Conservation (phyloP, 2,329 filamentous ascomycete species). For the Akanthomyces muscarius region DNA sequence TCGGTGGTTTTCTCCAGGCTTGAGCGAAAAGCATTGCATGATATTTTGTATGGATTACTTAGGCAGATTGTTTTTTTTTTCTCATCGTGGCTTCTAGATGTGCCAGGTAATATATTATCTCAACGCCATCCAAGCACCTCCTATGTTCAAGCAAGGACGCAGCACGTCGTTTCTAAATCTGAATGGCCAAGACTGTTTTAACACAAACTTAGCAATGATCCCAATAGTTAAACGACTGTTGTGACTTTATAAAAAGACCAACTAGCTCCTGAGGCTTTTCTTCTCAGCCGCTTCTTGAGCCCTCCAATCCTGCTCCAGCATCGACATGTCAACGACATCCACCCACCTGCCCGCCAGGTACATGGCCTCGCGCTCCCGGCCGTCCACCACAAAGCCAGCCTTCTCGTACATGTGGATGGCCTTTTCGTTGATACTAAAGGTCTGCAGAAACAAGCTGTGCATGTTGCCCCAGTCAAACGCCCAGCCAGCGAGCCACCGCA, state of each 20-base stretch:
- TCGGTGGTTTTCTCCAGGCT: too few species aligned
- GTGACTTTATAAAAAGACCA: background rate
- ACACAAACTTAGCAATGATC: too few species aligned
- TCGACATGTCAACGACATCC: conserved; percentile 29
- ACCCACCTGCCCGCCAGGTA: conserved; percentile 37
- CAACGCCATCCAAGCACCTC: too few species aligned
- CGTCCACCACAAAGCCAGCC: conserved; percentile 41
- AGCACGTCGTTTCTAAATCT: too few species aligned
- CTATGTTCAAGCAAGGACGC: too few species aligned
- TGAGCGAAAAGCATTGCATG: too few species aligned
- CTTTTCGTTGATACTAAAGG: conserved; percentile 37
- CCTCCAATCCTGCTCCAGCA: conserved; percentile 34
- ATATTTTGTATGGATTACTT: too few species aligned
- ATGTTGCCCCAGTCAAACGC: conserved; percentile 38
- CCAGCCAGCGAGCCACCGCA: conserved; percentile 41
- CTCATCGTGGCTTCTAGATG: too few species aligned
- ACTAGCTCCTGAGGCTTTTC: background rate
- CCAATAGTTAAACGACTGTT: too few species aligned
- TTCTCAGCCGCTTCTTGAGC: background rate
- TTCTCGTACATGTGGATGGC: conserved; percentile 35
- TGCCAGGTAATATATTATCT: too few species aligned
- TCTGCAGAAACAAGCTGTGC: conserved; percentile 37
- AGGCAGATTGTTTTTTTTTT: too few species aligned
- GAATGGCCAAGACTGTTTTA: too few species aligned
- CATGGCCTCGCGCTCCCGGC: conserved; percentile 28